Evolutionary conservation across 345 rosid genomes (phyloP), one percentile per base, ranked within the genome.

Genomic region (Mercurialis annua): DNA sequence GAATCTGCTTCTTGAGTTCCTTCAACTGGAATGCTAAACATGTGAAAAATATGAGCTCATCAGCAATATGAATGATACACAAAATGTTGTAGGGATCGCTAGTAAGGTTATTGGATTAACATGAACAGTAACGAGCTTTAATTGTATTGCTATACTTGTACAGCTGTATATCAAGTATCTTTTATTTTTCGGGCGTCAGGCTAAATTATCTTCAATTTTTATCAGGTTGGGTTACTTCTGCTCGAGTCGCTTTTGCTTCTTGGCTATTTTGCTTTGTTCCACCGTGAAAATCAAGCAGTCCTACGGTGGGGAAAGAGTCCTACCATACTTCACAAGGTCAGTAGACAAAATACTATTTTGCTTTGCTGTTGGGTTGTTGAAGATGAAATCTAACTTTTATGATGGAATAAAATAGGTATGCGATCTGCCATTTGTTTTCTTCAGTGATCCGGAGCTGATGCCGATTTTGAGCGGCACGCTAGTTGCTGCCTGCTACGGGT

Each of bases 231-330:
- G 68, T 66, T 84, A 74, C 89, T 88, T 72, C 75, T 88, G 62
- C 86, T 80, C 1, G 94, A 88, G 74, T 81, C 86, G 12, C 78
- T 88, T 48, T 71, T 78, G 75, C 89, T 88, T 69, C 90, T 86
- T 33, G 81, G 89, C 62, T 77, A 84, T 75, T 88, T 88, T 70
- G 81, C 91, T 26, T 74, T 88, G 77, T 86, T 88, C 75, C 94
- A 88, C 81, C 59, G 75, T 2, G 82, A 81, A 66, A 88, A 86
- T 80, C 94, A 86, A 76, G 94, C 87, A 27, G 91, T 88, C 59
- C 89, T 86, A 63, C 84, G 91, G 48, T 88, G 94, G 94, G 89
- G 91, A 64, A 86, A 86, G 67, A 81, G 91, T 73, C 90, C 89
- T 21, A 88, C 94, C 16, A 84, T 88, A 74, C 90, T 88, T 70